Conservation (phyloP, 2,329 filamentous ascomycete species). For the Chaetothyriales sp. region DNA sequence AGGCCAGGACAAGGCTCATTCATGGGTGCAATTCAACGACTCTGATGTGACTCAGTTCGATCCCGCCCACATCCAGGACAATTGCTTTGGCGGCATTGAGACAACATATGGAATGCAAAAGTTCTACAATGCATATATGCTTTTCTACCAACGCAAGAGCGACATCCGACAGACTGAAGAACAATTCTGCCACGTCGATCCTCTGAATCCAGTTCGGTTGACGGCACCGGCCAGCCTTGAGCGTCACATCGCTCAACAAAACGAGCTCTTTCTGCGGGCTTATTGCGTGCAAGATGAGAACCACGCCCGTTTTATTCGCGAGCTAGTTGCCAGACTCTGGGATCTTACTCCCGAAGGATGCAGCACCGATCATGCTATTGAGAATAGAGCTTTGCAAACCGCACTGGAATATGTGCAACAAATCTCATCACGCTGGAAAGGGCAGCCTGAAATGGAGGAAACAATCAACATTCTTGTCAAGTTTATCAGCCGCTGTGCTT, state of each 20-base stretch:
- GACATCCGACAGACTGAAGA: slow-evolving; percentile 43
- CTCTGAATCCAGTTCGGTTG: slow-evolving; percentile 37
- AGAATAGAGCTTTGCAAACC: slow-evolving; percentile 29
- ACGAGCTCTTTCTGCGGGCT: slow-evolving; percentile 55
- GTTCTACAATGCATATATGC: slow-evolving; percentile 81
- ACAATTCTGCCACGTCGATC: slow-evolving; percentile 27
- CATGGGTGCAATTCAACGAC: slow-evolving; percentile 92
- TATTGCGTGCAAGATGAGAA: slow-evolving; percentile 65
- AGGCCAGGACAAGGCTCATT: slow-evolving; percentile 27
- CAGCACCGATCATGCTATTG: slow-evolving; percentile 32
- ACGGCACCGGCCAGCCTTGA: slow-evolving; percentile 31
- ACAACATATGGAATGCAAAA: slow-evolving; percentile 40
- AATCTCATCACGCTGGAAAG: slow-evolving; percentile 56
- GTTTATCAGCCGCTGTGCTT: slow-evolving; percentile 14
- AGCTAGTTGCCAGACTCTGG: slow-evolving; percentile 44
- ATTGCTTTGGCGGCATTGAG: slow-evolving; percentile 62
- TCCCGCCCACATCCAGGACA: slow-evolving; percentile 52
- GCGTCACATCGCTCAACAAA: slow-evolving; percentile 52
- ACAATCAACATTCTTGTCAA: slow-evolving; percentile 47
- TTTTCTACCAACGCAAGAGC: slow-evolving; percentile 80
- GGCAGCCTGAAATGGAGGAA: slow-evolving; percentile 45
- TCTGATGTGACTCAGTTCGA: slow-evolving; percentile 67
- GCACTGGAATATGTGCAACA: slow-evolving; percentile 54
- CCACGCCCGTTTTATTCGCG: slow-evolving; percentile 52
- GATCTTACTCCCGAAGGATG: slow-evolving; percentile 35